Evolutionary conservation across 257 asterid genomes (phyloP), one percentile per base, ranked within the genome.

Genomic region (Nicotiana benthamiana): DNA sequence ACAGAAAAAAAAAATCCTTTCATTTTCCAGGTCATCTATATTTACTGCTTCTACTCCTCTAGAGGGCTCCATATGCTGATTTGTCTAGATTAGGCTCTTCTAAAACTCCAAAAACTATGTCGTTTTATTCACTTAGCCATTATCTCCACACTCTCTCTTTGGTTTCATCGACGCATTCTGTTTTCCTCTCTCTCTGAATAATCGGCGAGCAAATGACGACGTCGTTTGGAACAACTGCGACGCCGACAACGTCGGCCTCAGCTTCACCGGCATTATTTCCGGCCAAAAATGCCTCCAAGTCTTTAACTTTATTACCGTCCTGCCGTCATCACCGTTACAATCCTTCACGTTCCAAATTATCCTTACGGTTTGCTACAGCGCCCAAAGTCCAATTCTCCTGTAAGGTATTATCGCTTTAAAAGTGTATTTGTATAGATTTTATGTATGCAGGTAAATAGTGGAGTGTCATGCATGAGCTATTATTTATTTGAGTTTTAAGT

Each of bases 341-440:
- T 83, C 86, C 72, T 75, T 67, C 90, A 17, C 80, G 80, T 66
- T 83, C 91, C 56, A 87, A 82, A 90, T 70, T 93, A 60, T 82
- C 90, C 20, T 91, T 91, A 80, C 91, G 95, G 77, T 65, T 91
- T 54, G 65, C 91, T 78, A 77, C 91, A 48, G 87, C 84, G 86
- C 92, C 94, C 30, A 90, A 87, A 87, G 88, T 91, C 81, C 92
- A 88, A 36, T 85, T 91, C 72, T 86, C 82, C 51, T 87, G 87
- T 80, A 90, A 93, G 97, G 97, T 93, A 67, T 32, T 40, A 40
- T 40, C 48, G 48, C 48, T 40, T 40, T 40, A 40, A 40, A 40
- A 40, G 9, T 40, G 3, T 40, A 40, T 40, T 40, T 40, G 48
- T 40, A 10, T 40, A 8, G 1, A 40, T 40, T 40, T 40, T 40